Conservation (phyloP, 768 basidiomycete species). For the Pleurotus eryngii region DNA sequence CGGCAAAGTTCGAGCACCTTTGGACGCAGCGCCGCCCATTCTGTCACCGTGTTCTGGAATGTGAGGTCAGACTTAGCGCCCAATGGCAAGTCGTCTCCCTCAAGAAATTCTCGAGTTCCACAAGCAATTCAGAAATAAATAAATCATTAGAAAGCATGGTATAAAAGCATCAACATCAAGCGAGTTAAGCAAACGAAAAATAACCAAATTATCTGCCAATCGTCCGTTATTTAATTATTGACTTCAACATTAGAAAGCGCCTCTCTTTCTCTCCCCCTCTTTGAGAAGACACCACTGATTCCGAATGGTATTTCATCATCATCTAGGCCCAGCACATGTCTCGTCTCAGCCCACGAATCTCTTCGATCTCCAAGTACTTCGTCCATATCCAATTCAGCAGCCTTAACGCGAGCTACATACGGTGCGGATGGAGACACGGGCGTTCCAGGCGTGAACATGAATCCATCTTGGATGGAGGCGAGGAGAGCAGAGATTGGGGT, state of each 20-base stretch:
- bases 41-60: not conserved
- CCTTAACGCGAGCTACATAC: constrained; percentile 24
- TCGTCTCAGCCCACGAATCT: constrained; percentile 6
- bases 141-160: no score
- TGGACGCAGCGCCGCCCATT: constrained; percentile 67
- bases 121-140: no score
- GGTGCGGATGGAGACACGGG: constrained; percentile 57
- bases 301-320: constrained; percentile 3
- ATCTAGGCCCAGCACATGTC: not conserved
- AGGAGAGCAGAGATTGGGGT: constrained; percentile 69
- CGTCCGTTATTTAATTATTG: not conserved
- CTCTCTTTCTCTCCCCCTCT: constrained; percentile 1
- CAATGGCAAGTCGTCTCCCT: no score
- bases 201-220: not conserved
- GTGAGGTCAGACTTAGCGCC: no score
- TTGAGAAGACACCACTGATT: constrained; percentile 4
- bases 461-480: constrained; percentile 63
- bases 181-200: no score
- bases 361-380: not conserved
- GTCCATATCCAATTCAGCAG: not conserved
- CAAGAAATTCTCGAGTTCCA: no score
- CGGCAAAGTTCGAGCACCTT: constrained; percentile 54
- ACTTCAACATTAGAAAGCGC: constrained; percentile 3
- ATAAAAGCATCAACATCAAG: no score
- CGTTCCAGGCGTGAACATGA: constrained; percentile 61